Evolutionary conservation across 768 basidiomycete species (phyloP).

Genomic region (Serendipita indica): DNA sequence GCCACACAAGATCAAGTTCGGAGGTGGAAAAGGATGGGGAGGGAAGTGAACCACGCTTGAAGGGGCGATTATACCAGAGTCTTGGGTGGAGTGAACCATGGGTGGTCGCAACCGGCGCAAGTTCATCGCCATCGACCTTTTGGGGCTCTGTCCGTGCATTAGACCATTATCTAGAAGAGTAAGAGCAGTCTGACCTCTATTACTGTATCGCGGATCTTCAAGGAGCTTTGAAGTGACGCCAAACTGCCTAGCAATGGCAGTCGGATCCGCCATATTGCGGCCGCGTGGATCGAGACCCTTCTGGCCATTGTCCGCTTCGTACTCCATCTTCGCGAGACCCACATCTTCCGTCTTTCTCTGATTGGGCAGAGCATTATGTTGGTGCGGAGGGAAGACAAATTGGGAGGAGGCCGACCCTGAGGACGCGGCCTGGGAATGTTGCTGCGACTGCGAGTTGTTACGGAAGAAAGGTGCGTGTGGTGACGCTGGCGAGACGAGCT

Average conservation of each 20-base stretch:
- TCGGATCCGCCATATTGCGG: slow-evolving; percentile 1
- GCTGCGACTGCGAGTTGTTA: background rate
- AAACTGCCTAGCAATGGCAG: slow-evolving; percentile 46
- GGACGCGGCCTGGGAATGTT: background rate
- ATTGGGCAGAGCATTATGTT: background rate
- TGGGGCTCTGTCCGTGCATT: background rate
- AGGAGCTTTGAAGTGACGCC: slow-evolving; percentile 38
- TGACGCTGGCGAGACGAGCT: background rate
- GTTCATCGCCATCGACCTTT: slow-evolving; percentile 5
- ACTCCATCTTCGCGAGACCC: background rate
- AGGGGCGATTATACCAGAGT: slow-evolving; percentile 6
- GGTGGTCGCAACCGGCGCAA: background rate
- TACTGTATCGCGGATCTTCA: slow-evolving; percentile 2
- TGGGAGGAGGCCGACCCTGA: slow-evolving; percentile 18
- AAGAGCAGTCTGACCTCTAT: background rate
- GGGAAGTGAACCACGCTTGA: slow-evolving; percentile 1
- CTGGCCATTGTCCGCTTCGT: background rate
- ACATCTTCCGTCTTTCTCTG: background rate
- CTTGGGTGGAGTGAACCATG: background rate
- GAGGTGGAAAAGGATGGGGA: slow-evolving; percentile 11
- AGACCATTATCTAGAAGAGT: background rate
- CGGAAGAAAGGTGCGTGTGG: background rate
- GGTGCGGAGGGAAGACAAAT: slow-evolving; percentile 7
- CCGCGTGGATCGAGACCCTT: slow-evolving; percentile 7
- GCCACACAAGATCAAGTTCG: slow-evolving; percentile 30